Percentiles rank a stretch among this genome's conserved stretches.
These are phyloP conservation scores for Cyanophora paradoxa DNA, from an alignment of 78 protist genomes.

Conservation along the genomic window DNA sequence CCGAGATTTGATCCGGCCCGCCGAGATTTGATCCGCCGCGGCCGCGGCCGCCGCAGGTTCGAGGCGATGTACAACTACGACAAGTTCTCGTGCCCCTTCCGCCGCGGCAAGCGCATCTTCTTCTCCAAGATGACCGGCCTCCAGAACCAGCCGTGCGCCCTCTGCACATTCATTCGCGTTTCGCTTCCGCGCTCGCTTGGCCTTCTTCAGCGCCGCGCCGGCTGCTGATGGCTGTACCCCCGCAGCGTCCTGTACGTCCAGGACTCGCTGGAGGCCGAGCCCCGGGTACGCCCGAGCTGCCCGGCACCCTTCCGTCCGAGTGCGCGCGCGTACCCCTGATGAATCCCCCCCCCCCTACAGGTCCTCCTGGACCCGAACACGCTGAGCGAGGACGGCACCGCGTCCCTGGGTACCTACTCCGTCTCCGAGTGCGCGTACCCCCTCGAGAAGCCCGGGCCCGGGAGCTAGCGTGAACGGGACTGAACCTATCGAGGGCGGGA, in stretches of 20 bases:
- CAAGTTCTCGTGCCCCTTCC: slow-evolving; percentile 15
- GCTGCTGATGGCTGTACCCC: not conserved
- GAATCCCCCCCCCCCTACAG: too few species aligned
- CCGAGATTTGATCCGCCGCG: too few species aligned
- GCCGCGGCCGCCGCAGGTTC: too few species aligned
- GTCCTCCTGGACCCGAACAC: slow-evolving; percentile 67
- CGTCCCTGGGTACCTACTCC: not conserved
- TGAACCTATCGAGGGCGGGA: slow-evolving; percentile 47
- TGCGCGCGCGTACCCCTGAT: too few species aligned
- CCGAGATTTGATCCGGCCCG: too few species aligned
- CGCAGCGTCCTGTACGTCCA: not conserved
- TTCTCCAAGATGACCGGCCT: slow-evolving; percentile 45
- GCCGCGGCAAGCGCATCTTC: slow-evolving; percentile 1
- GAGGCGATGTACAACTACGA: too few species aligned
- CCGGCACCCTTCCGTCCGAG: too few species aligned
- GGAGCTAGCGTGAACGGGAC: too few species aligned
- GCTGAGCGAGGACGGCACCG: slow-evolving; percentile 43
- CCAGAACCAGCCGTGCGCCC: slow-evolving; percentile 33
- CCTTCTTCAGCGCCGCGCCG: not conserved
- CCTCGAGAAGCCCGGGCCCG: too few species aligned
- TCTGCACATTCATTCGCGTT: too few species aligned
- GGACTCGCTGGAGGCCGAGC: not conserved
- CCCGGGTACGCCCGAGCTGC: not conserved
- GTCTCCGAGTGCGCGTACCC: slow-evolving; percentile 10
- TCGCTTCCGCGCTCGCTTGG: not conserved